These are phyloP conservation scores for Didymella sp. DNA, from an alignment of 2,329 filamentous ascomycete genomes.

Conservation along the genomic window DNA sequence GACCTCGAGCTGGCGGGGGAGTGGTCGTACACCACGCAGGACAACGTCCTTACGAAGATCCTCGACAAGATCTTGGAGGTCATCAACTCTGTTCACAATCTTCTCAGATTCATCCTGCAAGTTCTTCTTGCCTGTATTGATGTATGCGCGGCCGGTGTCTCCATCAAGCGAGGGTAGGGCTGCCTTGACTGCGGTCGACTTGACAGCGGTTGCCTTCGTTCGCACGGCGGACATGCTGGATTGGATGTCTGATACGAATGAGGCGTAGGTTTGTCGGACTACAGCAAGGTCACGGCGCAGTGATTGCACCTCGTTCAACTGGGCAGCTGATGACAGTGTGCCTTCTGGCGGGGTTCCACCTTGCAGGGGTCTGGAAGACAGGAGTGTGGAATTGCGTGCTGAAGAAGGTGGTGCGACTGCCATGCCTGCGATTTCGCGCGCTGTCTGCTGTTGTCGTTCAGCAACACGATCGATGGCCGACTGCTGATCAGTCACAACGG, in stretches of 20 bases:
- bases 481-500: constrained; percentile 82
- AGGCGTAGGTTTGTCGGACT: constrained; percentile 89
- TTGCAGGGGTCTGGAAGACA: constrained; percentile 40
- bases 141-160: constrained; percentile 82
- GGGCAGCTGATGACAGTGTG: constrained; percentile 58
- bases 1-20: constrained; percentile 86
- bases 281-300: constrained; percentile 89
- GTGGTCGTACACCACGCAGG: constrained; percentile 84
- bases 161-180: constrained; percentile 74
- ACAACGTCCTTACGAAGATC: constrained; percentile 98
- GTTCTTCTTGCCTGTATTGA: constrained; percentile 84
- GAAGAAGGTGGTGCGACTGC: constrained; percentile 56
- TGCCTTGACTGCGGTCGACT: constrained; percentile 74
- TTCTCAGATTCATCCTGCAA: constrained; percentile 87
- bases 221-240: constrained; percentile 85
- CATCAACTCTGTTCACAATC: constrained; percentile 90
- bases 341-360: constrained; percentile 29
- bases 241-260: constrained; percentile 86
- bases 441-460: constrained; percentile 86
- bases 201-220: constrained; percentile 81
- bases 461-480: constrained; percentile 84
- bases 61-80: constrained; percentile 95
- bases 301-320: constrained; percentile 79
- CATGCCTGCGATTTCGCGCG: constrained; percentile 80
- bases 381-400: constrained; percentile 45